Percentiles rank a stretch among this genome's conserved stretches.
Conservation (phyloP, 2,329 filamentous ascomycete species). For the Pseudocercospora fijiensis region DNA sequence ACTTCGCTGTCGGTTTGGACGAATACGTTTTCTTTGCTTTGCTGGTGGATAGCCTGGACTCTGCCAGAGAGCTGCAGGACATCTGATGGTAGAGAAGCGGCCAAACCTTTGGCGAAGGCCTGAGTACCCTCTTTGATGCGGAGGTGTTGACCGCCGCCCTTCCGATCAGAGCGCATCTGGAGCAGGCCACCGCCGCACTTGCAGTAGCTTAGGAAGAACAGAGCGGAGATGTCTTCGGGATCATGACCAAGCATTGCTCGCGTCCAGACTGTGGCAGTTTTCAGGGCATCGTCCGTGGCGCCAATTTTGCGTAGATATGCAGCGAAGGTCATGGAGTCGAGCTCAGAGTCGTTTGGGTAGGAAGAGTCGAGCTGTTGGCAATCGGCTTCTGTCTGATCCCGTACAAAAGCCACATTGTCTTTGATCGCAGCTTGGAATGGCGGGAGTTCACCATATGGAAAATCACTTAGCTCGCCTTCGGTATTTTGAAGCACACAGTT, state of each 20-base stretch:
- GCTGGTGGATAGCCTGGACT: conserved; percentile 8
- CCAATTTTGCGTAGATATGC: conserved; percentile 39
- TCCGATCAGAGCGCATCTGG: conserved; percentile 53
- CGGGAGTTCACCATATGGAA: conserved; percentile 38
- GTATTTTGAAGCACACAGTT: conserved; percentile 44
- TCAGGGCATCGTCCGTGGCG: conserved; percentile 36
- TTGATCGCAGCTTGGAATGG: conserved; percentile 30
- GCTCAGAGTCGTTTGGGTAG: conserved; percentile 26
- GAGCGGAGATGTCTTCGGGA: conserved; percentile 49
- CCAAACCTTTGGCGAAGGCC: conserved; percentile 41
- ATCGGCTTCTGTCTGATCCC: conserved; percentile 39
- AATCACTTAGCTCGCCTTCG: conserved; percentile 34
- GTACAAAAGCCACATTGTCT: conserved; percentile 35
- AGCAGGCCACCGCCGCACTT: conserved; percentile 52
- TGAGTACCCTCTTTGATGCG: conserved; percentile 51
- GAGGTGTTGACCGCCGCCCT: conserved; percentile 54
- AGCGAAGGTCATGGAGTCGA: conserved; percentile 42
- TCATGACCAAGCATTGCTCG: conserved; percentile 53
- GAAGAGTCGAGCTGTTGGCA: conserved; percentile 37
- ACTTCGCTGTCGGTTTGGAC: conserved; percentile 31
- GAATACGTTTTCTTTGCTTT: conserved; percentile 14
- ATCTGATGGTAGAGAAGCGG: conserved; percentile 33
- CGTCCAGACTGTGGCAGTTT: conserved; percentile 47
- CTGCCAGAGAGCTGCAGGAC: conserved; percentile 26
- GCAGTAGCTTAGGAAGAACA: conserved; percentile 57